A percentile compares a stretch with the other conserved stretches of the same genome.
These are phyloP conservation scores for Haematococcus lacustris DNA, from an alignment of 139 green algal species.

Conservation along the genomic window DNA sequence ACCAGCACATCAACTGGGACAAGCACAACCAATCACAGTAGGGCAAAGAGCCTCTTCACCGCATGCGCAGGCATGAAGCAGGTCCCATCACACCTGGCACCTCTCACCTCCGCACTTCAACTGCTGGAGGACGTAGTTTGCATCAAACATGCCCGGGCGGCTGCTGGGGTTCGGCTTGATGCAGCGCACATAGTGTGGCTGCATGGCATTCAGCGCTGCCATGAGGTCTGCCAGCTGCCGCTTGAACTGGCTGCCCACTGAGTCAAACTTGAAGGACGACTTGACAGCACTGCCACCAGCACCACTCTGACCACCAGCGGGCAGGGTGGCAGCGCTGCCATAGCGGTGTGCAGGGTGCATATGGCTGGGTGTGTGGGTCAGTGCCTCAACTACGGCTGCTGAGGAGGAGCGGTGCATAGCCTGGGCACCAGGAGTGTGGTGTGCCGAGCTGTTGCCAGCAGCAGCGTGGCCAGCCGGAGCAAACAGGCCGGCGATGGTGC, in stretches of 20 bases:
- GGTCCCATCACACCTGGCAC: not conserved
- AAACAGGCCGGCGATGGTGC: slow-evolving; percentile 58
- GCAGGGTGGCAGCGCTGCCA: too few relatives aligned
- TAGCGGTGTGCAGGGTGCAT: not conserved
- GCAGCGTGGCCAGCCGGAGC: not conserved
- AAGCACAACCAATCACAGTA: too few relatives aligned
- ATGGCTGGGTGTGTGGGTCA: not conserved
- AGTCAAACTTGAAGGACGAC: slow-evolving; percentile 71
- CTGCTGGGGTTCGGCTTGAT: slow-evolving; percentile 94
- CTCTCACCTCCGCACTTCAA: slow-evolving; percentile 83
- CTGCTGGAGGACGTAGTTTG: slow-evolving; percentile 84
- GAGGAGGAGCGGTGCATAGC: too few relatives aligned
- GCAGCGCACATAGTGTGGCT: slow-evolving; percentile 98
- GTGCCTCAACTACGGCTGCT: too few relatives aligned
- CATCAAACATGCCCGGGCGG: slow-evolving; percentile 77
- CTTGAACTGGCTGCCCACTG: slow-evolving; percentile 85
- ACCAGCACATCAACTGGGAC: too few relatives aligned
- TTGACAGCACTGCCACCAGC: slow-evolving; percentile 4
- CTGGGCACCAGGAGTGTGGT: too few relatives aligned
- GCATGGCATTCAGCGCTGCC: slow-evolving; percentile 75
- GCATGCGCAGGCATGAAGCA: not conserved
- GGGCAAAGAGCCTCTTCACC: too few relatives aligned
- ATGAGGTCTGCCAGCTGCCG: slow-evolving; percentile 90
- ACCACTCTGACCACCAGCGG: too few relatives aligned
- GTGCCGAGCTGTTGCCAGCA: too few relatives aligned